Conservation (phyloP, 352 stramenopile genomes). For the Globisporangium irregulare region DNA sequence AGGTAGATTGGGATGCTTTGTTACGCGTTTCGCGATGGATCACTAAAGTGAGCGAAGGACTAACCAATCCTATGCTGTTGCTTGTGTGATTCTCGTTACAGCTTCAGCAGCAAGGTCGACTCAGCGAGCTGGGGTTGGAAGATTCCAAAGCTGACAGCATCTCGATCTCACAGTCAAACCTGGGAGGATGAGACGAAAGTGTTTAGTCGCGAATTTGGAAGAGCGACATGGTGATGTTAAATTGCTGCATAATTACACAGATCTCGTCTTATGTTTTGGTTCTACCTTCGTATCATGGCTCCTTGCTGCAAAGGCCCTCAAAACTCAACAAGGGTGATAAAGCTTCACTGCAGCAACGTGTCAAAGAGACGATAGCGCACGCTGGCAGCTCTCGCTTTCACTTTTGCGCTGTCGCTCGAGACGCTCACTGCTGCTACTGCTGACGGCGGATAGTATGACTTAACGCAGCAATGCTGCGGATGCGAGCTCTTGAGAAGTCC, state of each 20-base stretch:
- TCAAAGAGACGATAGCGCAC: constrained; percentile 74
- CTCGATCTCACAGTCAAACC: constrained; percentile 54
- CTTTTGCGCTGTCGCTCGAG: not conserved
- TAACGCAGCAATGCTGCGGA: constrained; percentile 61
- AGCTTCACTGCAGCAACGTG: constrained; percentile 38
- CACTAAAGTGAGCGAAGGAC: not conserved
- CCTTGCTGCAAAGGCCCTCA: not conserved
- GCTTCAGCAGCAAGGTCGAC: constrained; percentile 62
- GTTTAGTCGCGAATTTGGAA: not conserved
- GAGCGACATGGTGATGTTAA: not conserved
- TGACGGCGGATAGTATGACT: constrained; percentile 46
- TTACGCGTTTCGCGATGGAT: not conserved
- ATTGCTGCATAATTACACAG: constrained; percentile 8
- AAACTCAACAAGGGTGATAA: not conserved
- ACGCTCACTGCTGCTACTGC: constrained; percentile 12
- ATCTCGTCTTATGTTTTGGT: not conserved
- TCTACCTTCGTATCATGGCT: not conserved
- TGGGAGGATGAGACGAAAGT: constrained; percentile 17
- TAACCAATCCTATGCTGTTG: constrained; percentile 9
- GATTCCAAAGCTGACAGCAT: constrained; percentile 38
- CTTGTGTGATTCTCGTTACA: constrained; percentile 17
- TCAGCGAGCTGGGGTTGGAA: constrained; percentile 39
- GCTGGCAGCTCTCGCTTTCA: constrained; percentile 8
- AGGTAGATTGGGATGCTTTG: constrained; percentile 35
- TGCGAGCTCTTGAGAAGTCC: constrained; percentile 26